Percentiles rank a stretch among this genome's conserved stretches.
These are phyloP conservation scores for Plasmodiophora brassicae DNA, from an alignment of 208 protist genomes.

Conservation along the genomic window DNA sequence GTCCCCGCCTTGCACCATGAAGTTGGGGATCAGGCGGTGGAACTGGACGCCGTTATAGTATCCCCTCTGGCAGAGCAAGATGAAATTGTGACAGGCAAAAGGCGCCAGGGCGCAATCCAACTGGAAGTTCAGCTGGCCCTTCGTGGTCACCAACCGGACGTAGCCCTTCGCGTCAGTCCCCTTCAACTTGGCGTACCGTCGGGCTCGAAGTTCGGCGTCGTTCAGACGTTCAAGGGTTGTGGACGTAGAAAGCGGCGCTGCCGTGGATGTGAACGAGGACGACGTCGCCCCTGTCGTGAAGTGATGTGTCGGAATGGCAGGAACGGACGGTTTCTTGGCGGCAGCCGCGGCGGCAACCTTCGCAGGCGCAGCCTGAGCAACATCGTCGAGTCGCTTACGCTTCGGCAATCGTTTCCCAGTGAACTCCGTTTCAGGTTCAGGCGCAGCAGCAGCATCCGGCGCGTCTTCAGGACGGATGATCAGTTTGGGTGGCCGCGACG, in stretches of 20 bases:
- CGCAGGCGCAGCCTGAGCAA: neutral
- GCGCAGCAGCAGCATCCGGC: neutral
- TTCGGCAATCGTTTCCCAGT: constrained; percentile 1
- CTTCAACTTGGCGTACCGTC: constrained; percentile 32
- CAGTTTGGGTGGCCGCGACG: neutral
- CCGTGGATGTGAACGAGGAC: neutral
- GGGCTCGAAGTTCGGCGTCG: neutral
- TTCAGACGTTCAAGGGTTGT: neutral
- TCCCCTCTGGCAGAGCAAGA: constrained; percentile 50
- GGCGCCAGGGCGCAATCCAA: constrained; percentile 46
- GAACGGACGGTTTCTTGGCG: neutral
- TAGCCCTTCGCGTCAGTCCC: constrained; percentile 57
- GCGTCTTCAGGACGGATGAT: neutral
- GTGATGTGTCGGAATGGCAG: neutral
- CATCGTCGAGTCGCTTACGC: neutral
- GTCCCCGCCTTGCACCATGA: constrained; percentile 68
- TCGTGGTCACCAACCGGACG: constrained; percentile 58
- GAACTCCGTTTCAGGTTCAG: neutral
- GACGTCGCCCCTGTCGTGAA: constrained; percentile 1
- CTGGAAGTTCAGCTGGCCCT: constrained; percentile 64
- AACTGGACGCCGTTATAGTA: constrained; percentile 69
- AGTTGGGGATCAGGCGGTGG: constrained; percentile 69
- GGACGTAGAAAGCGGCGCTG: neutral
- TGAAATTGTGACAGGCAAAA: constrained; percentile 64
- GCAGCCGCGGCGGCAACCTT: neutral